A percentile compares a stretch with the other conserved stretches of the same genome.
Conservation (phyloP, 1,139 yeast species). For the Blastobotrys raffinosifermentans region DNA sequence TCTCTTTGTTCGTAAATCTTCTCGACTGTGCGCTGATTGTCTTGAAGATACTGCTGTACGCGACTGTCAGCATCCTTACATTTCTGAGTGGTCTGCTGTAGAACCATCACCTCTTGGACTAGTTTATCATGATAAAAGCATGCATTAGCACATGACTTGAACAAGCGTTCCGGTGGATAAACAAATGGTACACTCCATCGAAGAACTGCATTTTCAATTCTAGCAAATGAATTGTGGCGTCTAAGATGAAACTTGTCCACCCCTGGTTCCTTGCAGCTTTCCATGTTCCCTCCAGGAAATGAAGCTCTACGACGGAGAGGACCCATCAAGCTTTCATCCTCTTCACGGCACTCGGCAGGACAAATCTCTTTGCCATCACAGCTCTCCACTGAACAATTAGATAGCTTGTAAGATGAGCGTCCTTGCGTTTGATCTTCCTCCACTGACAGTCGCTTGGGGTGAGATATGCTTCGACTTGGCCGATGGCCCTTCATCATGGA, state of each 20-base stretch:
- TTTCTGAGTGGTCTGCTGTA: conserved; percentile 12
- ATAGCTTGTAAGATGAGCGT: no score
- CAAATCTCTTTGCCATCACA: no score
- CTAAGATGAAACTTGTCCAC: conserved; percentile 12
- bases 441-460: no score
- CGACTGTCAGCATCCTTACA: conserved; percentile 9
- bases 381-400: no score
- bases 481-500: background rate
- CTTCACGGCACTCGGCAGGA: no score
- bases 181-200: conserved; percentile 31
- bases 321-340: no score
- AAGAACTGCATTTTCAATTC: conserved; percentile 37
- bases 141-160: conserved; percentile 2
- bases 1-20: conserved; percentile 17
- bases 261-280: conserved; percentile 1
- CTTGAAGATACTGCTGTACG: conserved; percentile 11
- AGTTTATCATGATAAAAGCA: conserved; percentile 7
- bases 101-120: conserved; percentile 12
- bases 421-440: no score
- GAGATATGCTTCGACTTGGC: no score
- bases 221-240: conserved; percentile 39
- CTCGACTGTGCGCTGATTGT: conserved; percentile 16
- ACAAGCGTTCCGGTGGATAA: conserved; percentile 20
- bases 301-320: no score
- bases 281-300: no score